These are phyloP conservation scores for Blastocystis sp. DNA, from an alignment of 352 stramenopile species.

Conservation along the genomic window DNA sequence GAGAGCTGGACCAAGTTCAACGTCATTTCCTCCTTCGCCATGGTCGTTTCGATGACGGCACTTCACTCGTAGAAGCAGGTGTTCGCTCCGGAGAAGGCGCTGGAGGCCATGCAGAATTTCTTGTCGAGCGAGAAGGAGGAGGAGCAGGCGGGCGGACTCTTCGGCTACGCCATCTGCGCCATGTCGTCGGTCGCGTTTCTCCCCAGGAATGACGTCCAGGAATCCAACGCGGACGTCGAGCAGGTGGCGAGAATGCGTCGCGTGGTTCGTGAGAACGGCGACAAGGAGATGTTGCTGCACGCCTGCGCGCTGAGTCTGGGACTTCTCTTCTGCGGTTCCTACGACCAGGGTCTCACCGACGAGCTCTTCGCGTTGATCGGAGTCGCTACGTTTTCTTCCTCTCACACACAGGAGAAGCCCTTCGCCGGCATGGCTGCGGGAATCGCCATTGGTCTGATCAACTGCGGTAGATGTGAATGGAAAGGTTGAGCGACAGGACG, in stretches of 20 bases:
- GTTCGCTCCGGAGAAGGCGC: constrained; percentile 88
- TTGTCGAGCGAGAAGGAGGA: constrained; percentile 72
- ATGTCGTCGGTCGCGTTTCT: constrained; percentile 86
- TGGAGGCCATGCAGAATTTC: constrained; percentile 77
- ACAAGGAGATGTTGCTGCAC: constrained; percentile 91
- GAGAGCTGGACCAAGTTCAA: constrained; percentile 99
- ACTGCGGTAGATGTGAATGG: neutral
- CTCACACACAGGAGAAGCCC: constrained; percentile 84
- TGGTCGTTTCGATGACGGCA: constrained; percentile 76
- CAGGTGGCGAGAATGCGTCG: neutral
- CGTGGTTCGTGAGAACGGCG: constrained; percentile 61
- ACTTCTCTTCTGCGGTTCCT: constrained; percentile 68
- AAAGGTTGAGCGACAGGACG: constrained; percentile 63
- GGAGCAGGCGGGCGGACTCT: constrained; percentile 88
- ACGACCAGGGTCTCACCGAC: constrained; percentile 7
- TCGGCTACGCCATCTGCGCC: constrained; percentile 60
- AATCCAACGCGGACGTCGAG: neutral
- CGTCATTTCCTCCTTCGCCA: constrained; percentile 87
- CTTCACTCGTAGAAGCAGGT: constrained; percentile 75
- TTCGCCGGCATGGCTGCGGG: constrained; percentile 89
- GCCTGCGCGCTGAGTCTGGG: constrained; percentile 89
- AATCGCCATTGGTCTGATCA: constrained; percentile 88
- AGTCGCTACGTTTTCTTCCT: constrained; percentile 76
- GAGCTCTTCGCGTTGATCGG: constrained; percentile 55
- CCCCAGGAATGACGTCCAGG: constrained; percentile 81